phyloP scores from a whole-genome alignment of 345 rosid species.

The Pistacia vera region DNA sequence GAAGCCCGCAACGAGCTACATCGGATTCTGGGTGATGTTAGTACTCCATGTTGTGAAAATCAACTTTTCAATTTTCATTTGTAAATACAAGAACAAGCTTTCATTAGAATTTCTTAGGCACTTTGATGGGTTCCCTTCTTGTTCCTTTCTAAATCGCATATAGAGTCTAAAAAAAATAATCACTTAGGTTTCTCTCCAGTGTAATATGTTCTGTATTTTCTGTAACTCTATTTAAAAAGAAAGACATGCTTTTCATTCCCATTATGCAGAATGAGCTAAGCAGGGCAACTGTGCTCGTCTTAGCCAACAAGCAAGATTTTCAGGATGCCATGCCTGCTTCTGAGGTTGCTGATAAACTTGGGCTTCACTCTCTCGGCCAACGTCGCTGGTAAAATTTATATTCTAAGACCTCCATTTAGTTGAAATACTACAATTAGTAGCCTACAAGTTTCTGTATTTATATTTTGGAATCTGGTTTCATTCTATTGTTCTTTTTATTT shows the following conservation, averaged over 20 bases:
- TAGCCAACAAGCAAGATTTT: slow-evolving; percentile 78
- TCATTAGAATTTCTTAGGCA: background rate
- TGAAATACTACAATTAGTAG: background rate
- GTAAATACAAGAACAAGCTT: background rate
- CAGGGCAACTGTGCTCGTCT: slow-evolving; percentile 58
- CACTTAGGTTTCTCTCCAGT: background rate
- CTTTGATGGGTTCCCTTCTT: background rate
- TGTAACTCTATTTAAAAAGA: background rate
- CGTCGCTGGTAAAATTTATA: slow-evolving; percentile 44
- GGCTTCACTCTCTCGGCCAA: slow-evolving; percentile 47
- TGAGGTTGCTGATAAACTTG: slow-evolving; percentile 66
- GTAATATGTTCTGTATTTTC: background rate
- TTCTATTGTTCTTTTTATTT: background rate
- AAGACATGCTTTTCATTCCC: background rate
- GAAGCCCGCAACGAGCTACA: slow-evolving; percentile 82
- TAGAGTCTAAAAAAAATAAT: background rate
- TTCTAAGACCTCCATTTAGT: background rate
- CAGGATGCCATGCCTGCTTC: slow-evolving; percentile 41
- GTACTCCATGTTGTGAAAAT: slow-evolving; percentile 4
- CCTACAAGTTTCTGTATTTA: background rate
- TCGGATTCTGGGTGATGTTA: slow-evolving; percentile 59
- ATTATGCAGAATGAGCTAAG: slow-evolving; percentile 54
- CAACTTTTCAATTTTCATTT: background rate
- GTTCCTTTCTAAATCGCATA: background rate
- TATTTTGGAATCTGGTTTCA: no score